Percentiles rank a stretch among this genome's conserved stretches.
Conservation (phyloP, 1,284 basidiomycete genomes). For the Fistulinella staudtii region DNA sequence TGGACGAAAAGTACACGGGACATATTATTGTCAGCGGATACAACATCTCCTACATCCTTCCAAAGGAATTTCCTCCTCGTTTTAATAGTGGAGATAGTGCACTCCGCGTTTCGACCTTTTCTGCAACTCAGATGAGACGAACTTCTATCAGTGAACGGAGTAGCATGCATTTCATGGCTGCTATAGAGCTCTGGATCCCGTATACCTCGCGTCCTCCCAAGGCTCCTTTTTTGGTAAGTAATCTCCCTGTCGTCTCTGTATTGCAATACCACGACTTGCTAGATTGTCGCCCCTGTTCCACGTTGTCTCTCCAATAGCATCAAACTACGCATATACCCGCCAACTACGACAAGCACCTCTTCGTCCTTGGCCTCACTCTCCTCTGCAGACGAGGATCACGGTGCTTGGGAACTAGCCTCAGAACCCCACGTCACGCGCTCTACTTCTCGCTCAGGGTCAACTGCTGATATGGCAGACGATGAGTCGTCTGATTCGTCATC, state of each 20-base stretch:
- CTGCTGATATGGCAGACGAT: constrained; percentile 71
- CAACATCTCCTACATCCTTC: constrained; percentile 69
- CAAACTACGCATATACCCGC: constrained; percentile 67
- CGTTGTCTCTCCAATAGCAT: constrained; percentile 73
- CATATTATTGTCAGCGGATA: constrained; percentile 73
- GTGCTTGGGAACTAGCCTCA: constrained; percentile 70
- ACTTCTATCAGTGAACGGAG: constrained; percentile 56
- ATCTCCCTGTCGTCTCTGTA: background rate
- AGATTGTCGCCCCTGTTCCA: constrained; percentile 73
- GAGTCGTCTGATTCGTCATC: constrained; percentile 72
- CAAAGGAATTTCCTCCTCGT: constrained; percentile 62
- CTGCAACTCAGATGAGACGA: constrained; percentile 42
- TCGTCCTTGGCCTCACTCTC: constrained; percentile 70
- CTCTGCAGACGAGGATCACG: constrained; percentile 63
- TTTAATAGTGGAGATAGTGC: constrained; percentile 35
- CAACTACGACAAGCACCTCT: constrained; percentile 41
- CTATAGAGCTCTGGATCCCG: constrained; percentile 70
- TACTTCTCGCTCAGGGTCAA: constrained; percentile 52
- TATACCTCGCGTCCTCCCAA: constrained; percentile 61
- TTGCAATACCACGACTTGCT: constrained; percentile 5
- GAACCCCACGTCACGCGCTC: constrained; percentile 69
- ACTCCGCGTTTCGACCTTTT: constrained; percentile 33
- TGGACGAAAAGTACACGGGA: constrained; percentile 68
- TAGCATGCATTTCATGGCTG: constrained; percentile 69
- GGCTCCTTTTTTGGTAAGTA: constrained; percentile 64